Evolutionary conservation across 805 yeast species (phyloP).

Genomic region (Saccharomycopsis sp.): DNA sequence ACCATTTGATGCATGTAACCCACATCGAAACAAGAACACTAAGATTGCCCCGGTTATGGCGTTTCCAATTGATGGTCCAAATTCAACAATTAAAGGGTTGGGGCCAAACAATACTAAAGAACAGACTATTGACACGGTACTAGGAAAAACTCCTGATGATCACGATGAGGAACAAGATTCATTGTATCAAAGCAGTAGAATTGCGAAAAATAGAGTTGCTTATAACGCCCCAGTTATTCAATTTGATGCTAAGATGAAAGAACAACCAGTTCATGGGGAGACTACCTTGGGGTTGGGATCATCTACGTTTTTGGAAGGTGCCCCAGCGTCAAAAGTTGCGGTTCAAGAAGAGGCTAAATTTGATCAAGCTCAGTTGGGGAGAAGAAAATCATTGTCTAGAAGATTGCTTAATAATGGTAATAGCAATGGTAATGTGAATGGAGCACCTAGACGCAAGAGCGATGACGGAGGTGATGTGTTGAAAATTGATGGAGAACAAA

Average conservation of each 20-base stretch:
- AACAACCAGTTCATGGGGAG: constrained; percentile 76
- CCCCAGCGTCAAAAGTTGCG: constrained; percentile 72
- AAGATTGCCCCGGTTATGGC: constrained; percentile 89
- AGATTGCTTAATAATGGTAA: constrained; percentile 40
- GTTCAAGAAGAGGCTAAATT: constrained; percentile 31
- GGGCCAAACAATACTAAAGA: constrained; percentile 48
- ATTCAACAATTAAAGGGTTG: constrained; percentile 70
- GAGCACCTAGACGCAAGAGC: constrained; percentile 16
- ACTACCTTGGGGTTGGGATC: constrained; percentile 72
- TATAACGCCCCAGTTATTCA: constrained; percentile 49
- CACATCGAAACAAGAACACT: constrained; percentile 78
- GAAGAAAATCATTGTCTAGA: constrained; percentile 81
- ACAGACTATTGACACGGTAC: constrained; percentile 64
- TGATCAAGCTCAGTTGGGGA: constrained; percentile 45
- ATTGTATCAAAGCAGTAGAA: constrained; percentile 15
- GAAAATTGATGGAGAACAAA: constrained; percentile 27
- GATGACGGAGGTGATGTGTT: constrained; percentile 27
- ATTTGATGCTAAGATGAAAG: constrained; percentile 64
- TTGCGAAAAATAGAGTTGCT: constrained; percentile 28
- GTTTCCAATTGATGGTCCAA: constrained; percentile 94
- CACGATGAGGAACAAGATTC: constrained; percentile 29
- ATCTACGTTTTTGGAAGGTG: constrained; percentile 47
- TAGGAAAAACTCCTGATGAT: constrained; percentile 57
- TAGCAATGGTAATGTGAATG: constrained; percentile 6
- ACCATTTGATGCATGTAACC: constrained; percentile 97